A percentile compares a stretch with the other conserved stretches of the same genome.
Evolutionary conservation across 1,284 basidiomycete species (phyloP).

Genomic region (Neonothopanus nambi): DNA sequence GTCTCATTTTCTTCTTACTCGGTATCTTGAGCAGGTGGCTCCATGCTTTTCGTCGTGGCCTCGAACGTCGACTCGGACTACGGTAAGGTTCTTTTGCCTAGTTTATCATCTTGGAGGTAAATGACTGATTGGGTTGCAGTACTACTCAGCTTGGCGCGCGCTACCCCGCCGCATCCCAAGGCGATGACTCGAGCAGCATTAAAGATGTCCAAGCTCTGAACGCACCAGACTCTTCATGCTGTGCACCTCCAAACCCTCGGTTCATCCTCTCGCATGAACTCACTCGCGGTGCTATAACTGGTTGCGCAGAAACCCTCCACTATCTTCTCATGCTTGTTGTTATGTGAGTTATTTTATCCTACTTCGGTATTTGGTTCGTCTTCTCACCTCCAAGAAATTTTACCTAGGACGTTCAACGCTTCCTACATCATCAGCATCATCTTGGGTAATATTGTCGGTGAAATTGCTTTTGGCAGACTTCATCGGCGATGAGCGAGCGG

Average conservation of each 20-base stretch:
- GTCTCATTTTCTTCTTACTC: slow-evolving; percentile 23
- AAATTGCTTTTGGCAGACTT: slow-evolving; percentile 23
- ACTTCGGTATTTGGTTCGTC: neutral
- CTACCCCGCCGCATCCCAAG: too few species aligned
- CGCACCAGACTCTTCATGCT: neutral
- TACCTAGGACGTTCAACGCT: slow-evolving; percentile 24
- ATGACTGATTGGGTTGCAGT: too few species aligned
- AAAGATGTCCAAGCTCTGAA: neutral
- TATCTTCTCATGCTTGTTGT: slow-evolving; percentile 26
- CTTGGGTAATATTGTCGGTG: slow-evolving; percentile 22
- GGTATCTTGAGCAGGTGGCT: slow-evolving; percentile 22
- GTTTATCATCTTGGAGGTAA: slow-evolving; percentile 11
- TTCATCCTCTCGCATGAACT: slow-evolving; percentile 26
- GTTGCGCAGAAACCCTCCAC: slow-evolving; percentile 20
- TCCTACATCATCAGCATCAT: slow-evolving; percentile 24
- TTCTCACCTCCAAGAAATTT: neutral
- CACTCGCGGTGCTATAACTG: slow-evolving; percentile 18
- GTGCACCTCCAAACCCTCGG: neutral
- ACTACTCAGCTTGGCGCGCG: too few species aligned
- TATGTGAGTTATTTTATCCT: slow-evolving; percentile 18
- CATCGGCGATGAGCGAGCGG: slow-evolving; percentile 6
- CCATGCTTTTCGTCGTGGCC: slow-evolving; percentile 14
- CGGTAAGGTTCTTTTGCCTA: slow-evolving; percentile 1
- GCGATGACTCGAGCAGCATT: neutral
- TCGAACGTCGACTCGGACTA: neutral